A percentile compares a stretch with the other conserved stretches of the same genome.
Evolutionary conservation across 2,329 filamentous ascomycete genomes (phyloP).

Genomic region (Fusarium tanahbumbuense): DNA sequence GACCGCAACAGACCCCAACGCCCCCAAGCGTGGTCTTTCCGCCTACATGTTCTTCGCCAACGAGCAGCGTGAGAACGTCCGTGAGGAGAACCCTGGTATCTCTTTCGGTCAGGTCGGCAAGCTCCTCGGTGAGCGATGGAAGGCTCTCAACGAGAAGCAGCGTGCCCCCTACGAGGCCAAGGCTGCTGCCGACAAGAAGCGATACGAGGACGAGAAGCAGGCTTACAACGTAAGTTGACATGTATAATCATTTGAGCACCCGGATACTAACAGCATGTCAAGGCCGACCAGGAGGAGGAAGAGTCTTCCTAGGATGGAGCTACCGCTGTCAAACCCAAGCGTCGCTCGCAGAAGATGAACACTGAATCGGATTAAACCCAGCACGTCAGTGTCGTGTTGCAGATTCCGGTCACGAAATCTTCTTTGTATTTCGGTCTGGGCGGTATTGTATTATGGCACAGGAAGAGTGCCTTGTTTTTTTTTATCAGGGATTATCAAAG

Average conservation of each 20-base stretch:
- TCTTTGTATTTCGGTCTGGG: slow-evolving; percentile 54
- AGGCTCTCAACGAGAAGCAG: slow-evolving; percentile 93
- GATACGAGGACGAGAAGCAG: slow-evolving; percentile 98
- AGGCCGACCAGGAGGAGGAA: slow-evolving; percentile 71
- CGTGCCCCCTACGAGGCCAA: slow-evolving; percentile 95
- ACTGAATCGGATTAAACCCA: slow-evolving; percentile 24
- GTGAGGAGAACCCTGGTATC: slow-evolving; percentile 98
- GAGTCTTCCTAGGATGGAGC: slow-evolving; percentile 58
- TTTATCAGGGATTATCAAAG: slow-evolving; percentile 52
- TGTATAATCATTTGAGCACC: slow-evolving; percentile 7
- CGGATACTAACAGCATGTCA: slow-evolving; percentile 47
- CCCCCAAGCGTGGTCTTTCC: slow-evolving; percentile 98
- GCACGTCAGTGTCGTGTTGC: slow-evolving; percentile 13
- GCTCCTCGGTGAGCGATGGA: slow-evolving; percentile 98
- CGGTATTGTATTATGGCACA: slow-evolving; percentile 59
- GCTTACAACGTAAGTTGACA: slow-evolving; percentile 80
- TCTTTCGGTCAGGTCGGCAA: slow-evolving; percentile 99
- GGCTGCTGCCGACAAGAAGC: slow-evolving; percentile 97
- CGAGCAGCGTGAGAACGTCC: slow-evolving; percentile 97
- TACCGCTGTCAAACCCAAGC: slow-evolving; percentile 19
- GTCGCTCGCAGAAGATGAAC: slow-evolving; percentile 21
- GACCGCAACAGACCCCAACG: slow-evolving; percentile 81
- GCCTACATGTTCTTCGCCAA: slow-evolving; percentile 99
- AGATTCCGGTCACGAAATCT: slow-evolving; percentile 36
- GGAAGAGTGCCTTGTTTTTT: slow-evolving; percentile 52